Percentiles rank a stretch among this genome's conserved stretches.
Evolutionary conservation across 2,329 filamentous ascomycete genomes (phyloP).

Genomic region (Sclerotinia minor): DNA sequence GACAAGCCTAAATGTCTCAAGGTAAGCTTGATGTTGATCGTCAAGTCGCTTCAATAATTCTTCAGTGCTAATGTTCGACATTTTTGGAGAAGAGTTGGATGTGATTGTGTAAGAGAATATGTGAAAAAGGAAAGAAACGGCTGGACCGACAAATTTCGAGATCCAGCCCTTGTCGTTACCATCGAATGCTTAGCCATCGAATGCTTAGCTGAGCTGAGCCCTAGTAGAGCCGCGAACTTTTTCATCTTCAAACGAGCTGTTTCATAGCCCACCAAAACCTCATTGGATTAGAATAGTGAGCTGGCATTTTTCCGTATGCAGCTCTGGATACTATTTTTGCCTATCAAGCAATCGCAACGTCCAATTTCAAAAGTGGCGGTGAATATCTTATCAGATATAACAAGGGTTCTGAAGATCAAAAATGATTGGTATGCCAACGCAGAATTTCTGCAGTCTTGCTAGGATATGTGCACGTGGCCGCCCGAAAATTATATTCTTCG

Average conservation of each 20-base stretch:
- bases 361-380: slow-evolving; percentile 13
- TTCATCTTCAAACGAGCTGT: slow-evolving; percentile 3
- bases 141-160: slow-evolving; percentile 9
- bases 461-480: neutral
- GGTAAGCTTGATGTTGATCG: slow-evolving; percentile 36
- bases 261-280: neutral
- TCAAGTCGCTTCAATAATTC: slow-evolving; percentile 36
- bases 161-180: neutral
- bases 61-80: slow-evolving; percentile 27
- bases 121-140: neutral
- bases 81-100: neutral
- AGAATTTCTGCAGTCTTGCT: slow-evolving; percentile 11
- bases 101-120: slow-evolving; percentile 13
- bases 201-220: neutral
- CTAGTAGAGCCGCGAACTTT: slow-evolving; percentile 9
- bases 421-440: slow-evolving; percentile 6
- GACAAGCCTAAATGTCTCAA: slow-evolving; percentile 34
- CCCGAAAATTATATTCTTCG: neutral
- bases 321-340: neutral
- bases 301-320: neutral
- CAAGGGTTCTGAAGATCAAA: slow-evolving; percentile 11
- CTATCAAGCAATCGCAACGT: slow-evolving; percentile 1
- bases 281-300: slow-evolving; percentile 13
- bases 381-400: slow-evolving; percentile 9
- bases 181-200: neutral